These are phyloP conservation scores for Maudiozyma turicensis DNA, from an alignment of 805 yeast genomes.

Conservation along the genomic window DNA sequence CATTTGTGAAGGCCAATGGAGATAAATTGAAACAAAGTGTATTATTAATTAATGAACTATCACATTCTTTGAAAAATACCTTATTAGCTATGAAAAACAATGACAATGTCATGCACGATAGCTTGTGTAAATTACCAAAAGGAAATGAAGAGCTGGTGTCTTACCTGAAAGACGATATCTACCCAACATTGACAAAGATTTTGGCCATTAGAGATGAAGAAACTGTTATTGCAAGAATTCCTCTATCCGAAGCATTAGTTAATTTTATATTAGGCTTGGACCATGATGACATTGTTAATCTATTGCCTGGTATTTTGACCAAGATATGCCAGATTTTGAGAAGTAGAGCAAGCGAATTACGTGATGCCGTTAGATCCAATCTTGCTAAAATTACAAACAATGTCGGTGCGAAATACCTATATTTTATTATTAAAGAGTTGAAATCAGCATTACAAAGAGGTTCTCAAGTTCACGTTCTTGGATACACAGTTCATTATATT, in stretches of 20 bases:
- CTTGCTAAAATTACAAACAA: constrained; percentile 52
- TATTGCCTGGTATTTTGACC: constrained; percentile 76
- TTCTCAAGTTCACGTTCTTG: constrained; percentile 85
- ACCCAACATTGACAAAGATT: constrained; percentile 51
- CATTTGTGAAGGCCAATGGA: constrained; percentile 38
- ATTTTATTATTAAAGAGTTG: constrained; percentile 69
- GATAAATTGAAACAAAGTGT: constrained; percentile 49
- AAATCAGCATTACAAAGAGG: constrained; percentile 75
- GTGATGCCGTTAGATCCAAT: constrained; percentile 77
- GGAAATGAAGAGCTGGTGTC: constrained; percentile 32
- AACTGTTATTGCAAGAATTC: constrained; percentile 65
- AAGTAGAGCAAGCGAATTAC: constrained; percentile 73
- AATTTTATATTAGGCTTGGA: constrained; percentile 56
- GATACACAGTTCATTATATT: constrained; percentile 74
- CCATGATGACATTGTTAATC: constrained; percentile 41
- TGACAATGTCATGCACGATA: constrained; percentile 6
- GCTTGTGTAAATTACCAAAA: constrained; percentile 30
- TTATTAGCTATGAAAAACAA: constrained; percentile 16
- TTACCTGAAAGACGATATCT: constrained; percentile 46
- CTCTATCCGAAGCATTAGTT: constrained; percentile 72
- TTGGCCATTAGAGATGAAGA: constrained; percentile 64
- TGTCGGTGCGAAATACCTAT: constrained; percentile 66
- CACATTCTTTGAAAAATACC: constrained; percentile 39
- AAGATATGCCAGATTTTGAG: constrained; percentile 83
- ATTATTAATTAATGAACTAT: constrained; percentile 45